Base-by-base conservation (phyloP, 768 basidiomycete species). In the Mycena chlorophos region DNA sequence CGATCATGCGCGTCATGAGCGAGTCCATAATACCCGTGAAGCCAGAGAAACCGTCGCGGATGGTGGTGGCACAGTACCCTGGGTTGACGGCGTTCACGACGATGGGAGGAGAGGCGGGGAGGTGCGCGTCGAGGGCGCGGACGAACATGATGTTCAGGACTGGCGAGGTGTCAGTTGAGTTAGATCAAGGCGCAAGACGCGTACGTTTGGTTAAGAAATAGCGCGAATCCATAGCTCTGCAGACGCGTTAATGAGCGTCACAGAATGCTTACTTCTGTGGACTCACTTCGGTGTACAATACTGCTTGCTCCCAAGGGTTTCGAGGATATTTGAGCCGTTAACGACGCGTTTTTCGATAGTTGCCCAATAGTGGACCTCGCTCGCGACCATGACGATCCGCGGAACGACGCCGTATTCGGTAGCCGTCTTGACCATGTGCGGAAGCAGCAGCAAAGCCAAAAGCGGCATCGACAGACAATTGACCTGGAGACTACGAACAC, bases 381-480 rank as follows among this genome's bases (percentile, higher is more conserved):
- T 72, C 3, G 68, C 48, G 13, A 72, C 65, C 37, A 73, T 60
- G 27, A 66, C 68, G 19, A 71, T 56, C 23, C 64, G 56, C 14
- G 66, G 60, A 14, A 42, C 34, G 2, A 61, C 48, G 5, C 50
- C 51, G 28, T 57, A 25, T 10, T 57, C 51, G 5, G 29, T 38
- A 1, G 67, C 65, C 2, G 72, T 63, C 30, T 60, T 56, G 12
- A 65, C 43, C 49, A 75, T 62, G 46, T 58, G 58, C 1, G 74
- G 74, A 0, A 73, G 57, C 2, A 75, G 63, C 20, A 70, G 63
- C 5, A 73, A 23, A 6, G 68, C 58, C 1, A 72, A 61, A 8
- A 72, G 62, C 2, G 68, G 66, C 29, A 71, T 66, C 12, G 69
- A 61, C 6, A 75, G 52, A 51, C 68, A 66, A 60, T 76, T 76